phyloP scores from a whole-genome alignment of 1,284 basidiomycete species.

The Stygiomarasmius scandens region DNA sequence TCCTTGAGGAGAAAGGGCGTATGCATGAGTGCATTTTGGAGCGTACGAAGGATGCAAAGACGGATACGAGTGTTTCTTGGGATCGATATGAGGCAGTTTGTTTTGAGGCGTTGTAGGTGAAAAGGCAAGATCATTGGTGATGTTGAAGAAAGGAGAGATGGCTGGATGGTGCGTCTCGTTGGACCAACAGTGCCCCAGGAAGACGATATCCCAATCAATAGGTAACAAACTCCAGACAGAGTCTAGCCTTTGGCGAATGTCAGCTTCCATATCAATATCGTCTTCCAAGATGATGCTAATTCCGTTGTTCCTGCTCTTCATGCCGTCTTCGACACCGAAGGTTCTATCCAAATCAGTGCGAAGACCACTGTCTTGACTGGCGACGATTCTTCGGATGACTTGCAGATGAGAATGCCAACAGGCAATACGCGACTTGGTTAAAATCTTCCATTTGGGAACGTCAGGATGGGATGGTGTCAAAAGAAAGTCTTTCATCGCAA shows the following conservation, averaged over 20 bases:
- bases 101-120: neutral
- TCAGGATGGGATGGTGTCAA: slow-evolving; percentile 39
- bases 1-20: slow-evolving; percentile 56
- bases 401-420: slow-evolving; percentile 77
- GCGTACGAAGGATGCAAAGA: slow-evolving; percentile 54
- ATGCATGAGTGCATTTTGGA: slow-evolving; percentile 74
- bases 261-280: slow-evolving; percentile 78
- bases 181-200: slow-evolving; percentile 78
- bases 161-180: slow-evolving; percentile 50
- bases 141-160: slow-evolving; percentile 20
- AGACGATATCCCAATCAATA: slow-evolving; percentile 72
- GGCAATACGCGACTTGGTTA: slow-evolving; percentile 63
- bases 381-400: slow-evolving; percentile 51
- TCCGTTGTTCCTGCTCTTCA: slow-evolving; percentile 2
- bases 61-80: slow-evolving; percentile 20
- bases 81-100: neutral
- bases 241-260: slow-evolving; percentile 53
- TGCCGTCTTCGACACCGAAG: slow-evolving; percentile 26
- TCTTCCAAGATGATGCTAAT: slow-evolving; percentile 72
- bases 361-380: slow-evolving; percentile 14
- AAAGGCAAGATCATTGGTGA: neutral
- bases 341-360: slow-evolving; percentile 22
- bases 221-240: slow-evolving; percentile 62
- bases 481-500: slow-evolving; percentile 49
- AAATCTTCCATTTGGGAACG: slow-evolving; percentile 48